Evolutionary conservation across 2,329 filamentous ascomycete genomes (phyloP).

Genomic region (Exophiala bonariae): DNA sequence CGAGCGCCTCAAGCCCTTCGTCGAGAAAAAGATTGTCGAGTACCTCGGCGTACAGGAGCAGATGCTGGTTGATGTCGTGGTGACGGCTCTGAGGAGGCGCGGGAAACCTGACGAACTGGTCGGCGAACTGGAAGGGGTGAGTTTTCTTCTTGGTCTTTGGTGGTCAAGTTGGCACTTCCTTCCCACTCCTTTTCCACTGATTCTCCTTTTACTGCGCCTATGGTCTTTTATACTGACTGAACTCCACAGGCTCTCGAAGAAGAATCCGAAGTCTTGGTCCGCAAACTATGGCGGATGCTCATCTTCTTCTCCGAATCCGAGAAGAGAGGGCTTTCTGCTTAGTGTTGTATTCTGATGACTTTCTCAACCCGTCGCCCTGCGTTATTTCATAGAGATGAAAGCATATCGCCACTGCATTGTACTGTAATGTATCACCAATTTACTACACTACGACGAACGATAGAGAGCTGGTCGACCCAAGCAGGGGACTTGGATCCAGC

Average conservation of each 20-base stretch:
- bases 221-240: conserved; percentile 17
- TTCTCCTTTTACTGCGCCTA: conserved; percentile 35
- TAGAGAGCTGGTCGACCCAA: too few relatives aligned
- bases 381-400: not conserved
- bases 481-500: too few relatives aligned
- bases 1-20: conserved; percentile 88
- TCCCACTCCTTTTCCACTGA: conserved; percentile 20
- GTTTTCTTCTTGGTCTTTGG: conserved; percentile 35
- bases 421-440: too few relatives aligned
- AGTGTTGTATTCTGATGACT: not conserved
- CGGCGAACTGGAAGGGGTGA: conserved; percentile 79
- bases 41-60: conserved; percentile 96
- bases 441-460: too few relatives aligned
- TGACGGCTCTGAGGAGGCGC: conserved; percentile 78
- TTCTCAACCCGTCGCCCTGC: too few relatives aligned
- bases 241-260: conserved; percentile 75
- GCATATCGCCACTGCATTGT: too few relatives aligned
- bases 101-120: conserved; percentile 77
- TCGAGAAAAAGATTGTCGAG: conserved; percentile 97
- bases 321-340: conserved; percentile 79
- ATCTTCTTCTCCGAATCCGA: conserved; percentile 97
- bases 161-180: too few relatives aligned
- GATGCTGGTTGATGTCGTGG: conserved; percentile 87
- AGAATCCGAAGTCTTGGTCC: conserved; percentile 88
- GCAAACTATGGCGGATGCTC: conserved; percentile 97